Evolutionary conservation across 1,284 basidiomycete species (phyloP), one percentile per base, ranked within the genome.

Genomic region (Cryptococcus neoformans): DNA sequence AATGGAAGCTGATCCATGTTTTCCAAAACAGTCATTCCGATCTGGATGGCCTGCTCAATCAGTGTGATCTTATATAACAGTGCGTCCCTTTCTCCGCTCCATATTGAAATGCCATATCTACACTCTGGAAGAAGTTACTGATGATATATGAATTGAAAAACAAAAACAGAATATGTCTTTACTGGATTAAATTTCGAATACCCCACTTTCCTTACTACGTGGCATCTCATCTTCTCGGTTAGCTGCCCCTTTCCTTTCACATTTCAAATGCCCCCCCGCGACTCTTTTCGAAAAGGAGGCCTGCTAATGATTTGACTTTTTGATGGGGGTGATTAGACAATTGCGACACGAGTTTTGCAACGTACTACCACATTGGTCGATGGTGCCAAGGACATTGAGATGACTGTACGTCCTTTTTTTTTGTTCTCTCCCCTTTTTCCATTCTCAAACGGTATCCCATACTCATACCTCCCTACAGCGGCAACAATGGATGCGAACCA

Each of bases 21-120:
- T 17, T 21, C 34, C n/a, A 17, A 16, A 5, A 42, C 56, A 78
- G 76, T 78, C 63, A 76, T 78, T 54, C 76, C 74, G 21, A 74
- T 78, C 58, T 78, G 76, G 94, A 98, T 98, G 74, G 80, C 85
- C 12, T 87, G 96, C 68, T 90, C 87, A 60, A 91, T 91, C 44
- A 79, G 85, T 9, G 94, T 98, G 72, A 98, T 98, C 79, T 87
- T 97, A 56, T 97, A 97, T 85, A 98, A 98, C 84, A 94, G 75
- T 76, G 56, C 52, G 73, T 65, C 37, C 34, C 14, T 12, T 11
- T 14, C 35, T 4, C 44, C 8, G 11, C 40, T 11, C 10, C 40
- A 11, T 41, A 11, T 41, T 41, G 40, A 41, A 41, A 41, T 41
- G 40, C n/a, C 21, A 21, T 21, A 21, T 21, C 21, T 21, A 21